Evolutionary conservation across 2,329 filamentous ascomycete species (phyloP).

Genomic region (Exophiala sp.): DNA sequence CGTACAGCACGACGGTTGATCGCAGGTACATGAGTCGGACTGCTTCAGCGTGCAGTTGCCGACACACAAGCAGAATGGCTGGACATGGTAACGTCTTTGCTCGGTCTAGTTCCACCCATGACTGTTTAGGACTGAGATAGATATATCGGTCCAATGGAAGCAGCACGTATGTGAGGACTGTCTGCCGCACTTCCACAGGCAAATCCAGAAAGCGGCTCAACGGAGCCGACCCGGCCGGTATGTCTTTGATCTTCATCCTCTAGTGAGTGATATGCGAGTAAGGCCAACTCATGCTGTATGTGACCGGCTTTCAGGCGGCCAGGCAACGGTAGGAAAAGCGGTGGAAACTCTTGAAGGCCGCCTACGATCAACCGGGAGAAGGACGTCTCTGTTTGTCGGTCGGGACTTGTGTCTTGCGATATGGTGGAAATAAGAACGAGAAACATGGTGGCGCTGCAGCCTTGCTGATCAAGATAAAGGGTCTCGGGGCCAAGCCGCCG

Average conservation of each 20-base stretch:
- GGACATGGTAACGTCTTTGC: slow-evolving; percentile 1
- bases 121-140: background rate
- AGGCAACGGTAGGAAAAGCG: background rate
- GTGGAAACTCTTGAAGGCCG: too few relatives aligned
- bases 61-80: slow-evolving; percentile 1
- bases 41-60: slow-evolving; percentile 2
- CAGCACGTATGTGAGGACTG: background rate
- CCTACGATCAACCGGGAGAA: too few relatives aligned
- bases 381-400: too few relatives aligned
- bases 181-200: slow-evolving; percentile 2
- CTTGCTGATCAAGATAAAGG: too few relatives aligned
- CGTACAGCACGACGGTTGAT: slow-evolving; percentile 1
- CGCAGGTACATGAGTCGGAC: background rate
- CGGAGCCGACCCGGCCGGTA: background rate
- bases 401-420: too few relatives aligned
- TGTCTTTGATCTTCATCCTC: slow-evolving; percentile 4
- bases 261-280: background rate
- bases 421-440: too few relatives aligned
- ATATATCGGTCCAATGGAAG: background rate
- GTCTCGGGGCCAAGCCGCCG: too few relatives aligned
- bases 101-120: background rate
- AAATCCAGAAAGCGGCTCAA: slow-evolving; percentile 1
- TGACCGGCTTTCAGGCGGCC: too few relatives aligned
- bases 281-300: background rate
- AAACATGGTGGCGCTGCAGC: too few relatives aligned